phyloP scores from a whole-genome alignment of 306 rosid genomes.

The Elaeagnus macrophylla region DNA sequence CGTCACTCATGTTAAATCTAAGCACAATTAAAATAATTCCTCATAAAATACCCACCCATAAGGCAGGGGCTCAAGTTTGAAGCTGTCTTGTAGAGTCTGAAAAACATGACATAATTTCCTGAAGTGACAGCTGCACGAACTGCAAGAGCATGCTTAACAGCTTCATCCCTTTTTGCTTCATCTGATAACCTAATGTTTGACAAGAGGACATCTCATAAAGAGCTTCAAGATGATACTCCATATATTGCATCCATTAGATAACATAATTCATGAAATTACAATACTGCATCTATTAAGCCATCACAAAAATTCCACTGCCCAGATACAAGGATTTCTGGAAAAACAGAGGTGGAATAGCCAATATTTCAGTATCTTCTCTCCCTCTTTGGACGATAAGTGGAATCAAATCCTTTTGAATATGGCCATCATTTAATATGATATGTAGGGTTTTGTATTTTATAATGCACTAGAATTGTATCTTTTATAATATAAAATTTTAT shows the following conservation, averaged over 20 bases:
- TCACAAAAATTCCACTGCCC: too few relatives aligned
- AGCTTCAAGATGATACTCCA: constrained; percentile 3
- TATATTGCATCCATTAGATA: not conserved
- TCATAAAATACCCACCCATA: constrained; percentile 55
- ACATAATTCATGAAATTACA: too few relatives aligned
- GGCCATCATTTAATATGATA: too few relatives aligned
- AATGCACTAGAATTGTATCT: too few relatives aligned
- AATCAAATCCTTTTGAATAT: too few relatives aligned
- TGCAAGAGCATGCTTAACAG: constrained; percentile 89
- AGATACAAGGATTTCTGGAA: too few relatives aligned
- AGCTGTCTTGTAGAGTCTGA: constrained; percentile 82
- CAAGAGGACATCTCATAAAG: constrained; percentile 20
- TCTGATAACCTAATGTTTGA: constrained; percentile 51
- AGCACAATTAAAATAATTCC: not conserved
- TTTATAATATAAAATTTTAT: too few relatives aligned
- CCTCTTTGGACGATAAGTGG: too few relatives aligned
- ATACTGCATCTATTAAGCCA: too few relatives aligned
- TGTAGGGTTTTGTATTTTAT: too few relatives aligned
- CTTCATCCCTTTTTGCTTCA: constrained; percentile 66
- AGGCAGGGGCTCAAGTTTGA: constrained; percentile 81
- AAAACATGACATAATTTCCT: constrained; percentile 75
- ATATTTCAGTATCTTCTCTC: too few relatives aligned
- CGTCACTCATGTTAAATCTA: not conserved
- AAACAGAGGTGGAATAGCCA: too few relatives aligned
- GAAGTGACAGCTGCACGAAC: constrained; percentile 92